Conservation (phyloP, 495 filamentous ascomycete genomes). For the Sphaerosporella brunnea region DNA sequence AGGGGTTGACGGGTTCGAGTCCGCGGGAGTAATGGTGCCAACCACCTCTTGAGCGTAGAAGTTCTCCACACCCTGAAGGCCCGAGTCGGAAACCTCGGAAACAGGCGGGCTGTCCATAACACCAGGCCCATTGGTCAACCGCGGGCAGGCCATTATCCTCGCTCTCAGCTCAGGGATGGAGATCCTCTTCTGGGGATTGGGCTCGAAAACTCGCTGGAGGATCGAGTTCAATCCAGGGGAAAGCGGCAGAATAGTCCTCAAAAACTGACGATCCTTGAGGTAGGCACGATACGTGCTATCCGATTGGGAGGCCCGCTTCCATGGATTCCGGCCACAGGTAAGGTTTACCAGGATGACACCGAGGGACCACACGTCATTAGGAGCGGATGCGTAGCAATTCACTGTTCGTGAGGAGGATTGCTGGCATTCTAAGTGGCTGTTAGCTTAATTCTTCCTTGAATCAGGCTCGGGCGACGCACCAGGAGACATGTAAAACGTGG, state of each 20-base stretch:
- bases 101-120: constrained; percentile 22
- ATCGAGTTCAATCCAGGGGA: constrained; percentile 81
- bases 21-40: constrained; percentile 3
- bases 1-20: constrained; percentile 1
- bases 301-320: constrained; percentile 83
- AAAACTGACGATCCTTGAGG: constrained; percentile 65
- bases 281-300: constrained; percentile 94
- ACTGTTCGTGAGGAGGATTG: constrained; percentile 55
- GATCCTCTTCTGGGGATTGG: constrained; percentile 70
- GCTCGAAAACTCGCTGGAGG: constrained; percentile 74
- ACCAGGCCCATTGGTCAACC: constrained; percentile 42
- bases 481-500: constrained; percentile 98
- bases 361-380: constrained; percentile 96
- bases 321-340: constrained; percentile 94
- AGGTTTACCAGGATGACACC: constrained; percentile 96
- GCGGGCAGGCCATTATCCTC: constrained; percentile 56
- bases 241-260: constrained; percentile 82
- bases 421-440: constrained; percentile 59
- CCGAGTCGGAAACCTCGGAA: constrained; percentile 22
- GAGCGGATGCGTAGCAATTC: constrained; percentile 71
- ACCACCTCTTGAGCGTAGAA: background rate
- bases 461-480: constrained; percentile 39
- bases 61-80: constrained; percentile 10
- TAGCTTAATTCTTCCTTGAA: constrained; percentile 8
- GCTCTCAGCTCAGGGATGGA: constrained; percentile 63